Evolutionary conservation across 2,329 filamentous ascomycete genomes (phyloP), one percentile per base, ranked within the genome.

Genomic region (Aspergillus spinulosporus): DNA sequence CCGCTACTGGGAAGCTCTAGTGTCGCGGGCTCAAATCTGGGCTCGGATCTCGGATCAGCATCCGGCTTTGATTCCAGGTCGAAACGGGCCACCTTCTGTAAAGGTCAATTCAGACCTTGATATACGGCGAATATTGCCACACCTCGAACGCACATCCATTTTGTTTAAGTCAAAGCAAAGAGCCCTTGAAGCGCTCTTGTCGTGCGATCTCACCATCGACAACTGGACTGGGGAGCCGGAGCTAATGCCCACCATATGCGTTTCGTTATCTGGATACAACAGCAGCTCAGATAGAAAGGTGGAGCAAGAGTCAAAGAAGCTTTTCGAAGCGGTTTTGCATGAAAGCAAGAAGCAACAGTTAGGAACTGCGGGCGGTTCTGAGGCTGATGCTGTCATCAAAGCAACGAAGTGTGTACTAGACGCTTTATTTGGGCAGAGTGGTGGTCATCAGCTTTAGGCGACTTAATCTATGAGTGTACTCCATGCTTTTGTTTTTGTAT

Each of bases 181-280:
- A 36, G 28, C 44, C 34, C 40, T 52, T 52, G 61, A 62, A 43
- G 57, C 74, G 2, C 64, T 76, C 8, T 53, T 76, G 12, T 69
- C 70, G 8, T 76, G 74, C 56, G 58, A 63, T 4, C 56, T 76
- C 43, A 58, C 49, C 9, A 61, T 76, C 37, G 73, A 76, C 54
- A 65, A 72, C 26, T 76, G 74, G 74, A 73, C 72, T 14, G 67
- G 74, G 36, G 74, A 76, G 53, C 71, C 74, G 2, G 68, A 70
- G 15, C 59, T 76, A n/a, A 61, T 62, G 14, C 69, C 74, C 2
- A 69, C 69, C 49, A 67, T 76, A 28, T 74, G 66, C 45, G 62
- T 76, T 14, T 69, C 68, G 5, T 45, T 59, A 3, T 53, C 61
- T 5, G 52, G 37, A 31, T 31, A 39, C 32, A 37, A 44, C 5